Evolutionary conservation across 2,329 filamentous ascomycete genomes (phyloP).

Genomic region (Fusarium nodosum): DNA sequence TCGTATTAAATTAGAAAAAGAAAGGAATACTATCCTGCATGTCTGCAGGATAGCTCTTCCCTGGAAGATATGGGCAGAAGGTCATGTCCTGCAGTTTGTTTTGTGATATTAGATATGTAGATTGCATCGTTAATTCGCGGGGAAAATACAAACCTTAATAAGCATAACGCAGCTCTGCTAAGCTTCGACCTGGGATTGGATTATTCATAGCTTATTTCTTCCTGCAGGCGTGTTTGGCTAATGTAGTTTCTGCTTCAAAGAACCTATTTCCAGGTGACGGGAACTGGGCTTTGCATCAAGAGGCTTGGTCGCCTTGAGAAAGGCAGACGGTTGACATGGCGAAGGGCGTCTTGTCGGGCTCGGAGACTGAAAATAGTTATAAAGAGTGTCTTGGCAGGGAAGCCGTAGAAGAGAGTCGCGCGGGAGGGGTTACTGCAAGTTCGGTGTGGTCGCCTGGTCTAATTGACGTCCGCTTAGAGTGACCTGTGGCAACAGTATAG

Average conservation of each 20-base stretch:
- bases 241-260: no score
- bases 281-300: neutral
- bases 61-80: neutral
- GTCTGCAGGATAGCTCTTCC: neutral
- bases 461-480: accelerated
- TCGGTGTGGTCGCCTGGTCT: neutral
- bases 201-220: accelerated
- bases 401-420: accelerated
- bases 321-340: accelerated
- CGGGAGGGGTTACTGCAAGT: accelerated
- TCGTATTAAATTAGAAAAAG: no score
- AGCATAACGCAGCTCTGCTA: neutral
- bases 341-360: accelerated
- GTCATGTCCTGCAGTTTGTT: accelerated
- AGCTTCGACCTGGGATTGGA: neutral
- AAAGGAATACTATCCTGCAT: accelerated
- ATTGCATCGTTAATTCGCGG: accelerated
- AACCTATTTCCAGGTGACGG: neutral
- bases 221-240: neutral
- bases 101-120: accelerated
- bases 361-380: accelerated
- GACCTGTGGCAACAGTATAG: accelerated
- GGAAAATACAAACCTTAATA: neutral
- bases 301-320: neutral
- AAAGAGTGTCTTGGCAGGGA: neutral